Base-by-base conservation (phyloP, 768 basidiomycete species). In the Clitopilus hobsonii region DNA sequence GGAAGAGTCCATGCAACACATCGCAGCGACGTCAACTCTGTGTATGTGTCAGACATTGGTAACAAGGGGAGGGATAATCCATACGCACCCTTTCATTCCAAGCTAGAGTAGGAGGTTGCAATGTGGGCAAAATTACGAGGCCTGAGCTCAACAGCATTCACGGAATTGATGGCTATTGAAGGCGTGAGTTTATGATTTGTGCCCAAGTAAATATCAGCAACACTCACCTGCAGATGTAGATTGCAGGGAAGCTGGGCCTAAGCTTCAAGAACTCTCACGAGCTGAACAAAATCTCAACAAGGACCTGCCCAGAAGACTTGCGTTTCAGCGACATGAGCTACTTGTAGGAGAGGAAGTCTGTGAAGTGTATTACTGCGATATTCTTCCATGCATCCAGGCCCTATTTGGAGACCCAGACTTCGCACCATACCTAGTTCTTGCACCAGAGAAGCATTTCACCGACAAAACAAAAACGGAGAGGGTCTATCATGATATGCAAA, bases 401-500 rank as follows among this genome's bases (percentile, higher is more conserved):
- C 64, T 78, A 0, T 74, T 61, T 38, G 61, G 70, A 0, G 67
- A 76, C 38, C 65, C 70, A 0, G 63, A 74, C 20, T 71, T 71
- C 60, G 55, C 65, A 0, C 51, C 26, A 0, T 58, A 71, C 25
- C 62, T 78, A 0, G 54, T 65, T 1, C 64, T 73, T 51, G 55
- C 53, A 1, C 77, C 75, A 0, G 75, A 76, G 54, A 55, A 61
- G 2, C 75, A 77, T 47, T 79, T 69, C 54, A 28, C 58, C 0
- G 72, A 75, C 54, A 57, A 49, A 0, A 62, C 66, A 6, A 24
- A 63, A 7, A 67, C 45, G 1, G 38, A 54, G 0, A 54, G 68
- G 0, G 14, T 77, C 0, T 79, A 70, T 54, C 64, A 70, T 58
- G 76, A 80, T 45, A 72, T 80, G 70, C 66, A 78, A 38, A 80